These are phyloP conservation scores for Xylariomycetidae sp. DNA, from an alignment of 2,329 filamentous ascomycete genomes.

Conservation along the genomic window DNA sequence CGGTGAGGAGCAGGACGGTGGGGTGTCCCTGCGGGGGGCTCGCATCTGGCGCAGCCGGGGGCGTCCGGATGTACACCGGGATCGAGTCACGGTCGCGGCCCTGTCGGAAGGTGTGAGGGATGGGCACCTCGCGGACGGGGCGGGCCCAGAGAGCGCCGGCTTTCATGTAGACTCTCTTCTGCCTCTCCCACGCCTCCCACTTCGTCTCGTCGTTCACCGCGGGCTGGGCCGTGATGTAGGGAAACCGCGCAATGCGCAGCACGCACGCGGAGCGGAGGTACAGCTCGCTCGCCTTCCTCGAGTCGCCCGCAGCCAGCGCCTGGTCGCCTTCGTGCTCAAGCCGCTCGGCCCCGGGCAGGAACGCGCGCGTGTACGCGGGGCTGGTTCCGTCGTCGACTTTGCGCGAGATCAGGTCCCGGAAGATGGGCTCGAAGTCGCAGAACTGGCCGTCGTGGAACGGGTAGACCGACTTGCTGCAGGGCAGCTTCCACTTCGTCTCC, in stretches of 20 bases:
- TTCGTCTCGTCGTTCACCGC: conserved; percentile 41
- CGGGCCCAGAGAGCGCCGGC: conserved; percentile 48
- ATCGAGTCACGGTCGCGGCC: conserved; percentile 50
- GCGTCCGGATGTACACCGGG: conserved; percentile 62
- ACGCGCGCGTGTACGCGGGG: conserved; percentile 58
- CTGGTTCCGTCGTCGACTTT: conserved; percentile 62
- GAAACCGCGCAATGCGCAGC: conserved; percentile 71
- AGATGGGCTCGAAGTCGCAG: conserved; percentile 67
- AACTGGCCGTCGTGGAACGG: conserved; percentile 69
- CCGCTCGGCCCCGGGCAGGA: conserved; percentile 56
- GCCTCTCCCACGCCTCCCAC: conserved; percentile 58
- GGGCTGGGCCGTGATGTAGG: conserved; percentile 44
- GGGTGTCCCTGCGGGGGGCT: conserved; percentile 30
- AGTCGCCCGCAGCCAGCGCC: conserved; percentile 43
- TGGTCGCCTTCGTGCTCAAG: conserved; percentile 50
- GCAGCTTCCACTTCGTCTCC: conserved; percentile 72
- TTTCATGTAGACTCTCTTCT: conserved; percentile 60
- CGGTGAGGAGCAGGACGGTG: conserved; percentile 54
- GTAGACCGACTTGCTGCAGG: conserved; percentile 60
- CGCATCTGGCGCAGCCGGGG: conserved; percentile 25
- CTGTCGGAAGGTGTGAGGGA: conserved; percentile 52
- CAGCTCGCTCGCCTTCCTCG: conserved; percentile 51
- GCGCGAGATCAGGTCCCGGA: conserved; percentile 55
- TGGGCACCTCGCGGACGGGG: conserved; percentile 57
- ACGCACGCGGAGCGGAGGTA: conserved; percentile 69